Percentiles rank a stretch among this genome's conserved stretches.
Evolutionary conservation across 176 grass and related monocot genomes (phyloP).

Genomic region (Rhipidocladum racemiflorum): DNA sequence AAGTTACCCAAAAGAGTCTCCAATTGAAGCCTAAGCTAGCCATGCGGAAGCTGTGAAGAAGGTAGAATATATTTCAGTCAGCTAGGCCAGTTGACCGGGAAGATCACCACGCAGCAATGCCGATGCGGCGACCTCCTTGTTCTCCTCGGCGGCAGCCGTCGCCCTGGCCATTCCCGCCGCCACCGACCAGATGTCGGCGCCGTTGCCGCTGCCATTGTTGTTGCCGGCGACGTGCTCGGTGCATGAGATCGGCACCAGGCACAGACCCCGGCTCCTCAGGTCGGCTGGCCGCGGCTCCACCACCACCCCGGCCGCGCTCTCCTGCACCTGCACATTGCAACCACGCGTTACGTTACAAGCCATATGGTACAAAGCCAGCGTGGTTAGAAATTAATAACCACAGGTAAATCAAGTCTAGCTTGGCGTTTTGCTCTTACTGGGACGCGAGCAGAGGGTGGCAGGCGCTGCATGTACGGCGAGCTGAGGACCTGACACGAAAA

Average conservation of each 20-base stretch:
- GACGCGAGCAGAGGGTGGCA: slow-evolving; percentile 49
- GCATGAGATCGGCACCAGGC: slow-evolving; percentile 73
- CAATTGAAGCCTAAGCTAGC: slow-evolving; percentile 2
- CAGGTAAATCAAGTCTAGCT: background rate
- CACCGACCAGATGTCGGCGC: slow-evolving; percentile 74
- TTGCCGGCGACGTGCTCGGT: slow-evolving; percentile 66
- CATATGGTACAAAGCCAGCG: background rate
- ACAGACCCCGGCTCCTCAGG: slow-evolving; percentile 77
- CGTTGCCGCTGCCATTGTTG: background rate
- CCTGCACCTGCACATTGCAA: background rate
- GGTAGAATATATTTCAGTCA: background rate
- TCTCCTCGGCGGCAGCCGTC: slow-evolving; percentile 12
- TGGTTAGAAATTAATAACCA: background rate
- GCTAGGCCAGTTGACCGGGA: slow-evolving; percentile 13
- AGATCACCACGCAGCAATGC: background rate
- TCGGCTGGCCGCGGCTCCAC: slow-evolving; percentile 21
- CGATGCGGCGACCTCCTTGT: background rate
- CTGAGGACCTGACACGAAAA: slow-evolving; percentile 72
- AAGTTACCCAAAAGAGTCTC: background rate
- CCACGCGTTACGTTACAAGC: background rate
- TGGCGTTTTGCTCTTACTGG: slow-evolving; percentile 35
- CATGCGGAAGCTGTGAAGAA: background rate
- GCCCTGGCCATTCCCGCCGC: background rate
- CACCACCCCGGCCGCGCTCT: background rate
- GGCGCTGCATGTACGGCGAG: slow-evolving; percentile 74